These are phyloP conservation scores for Bauhinia variegata DNA, from an alignment of 306 rosid genomes.

Conservation along the genomic window DNA sequence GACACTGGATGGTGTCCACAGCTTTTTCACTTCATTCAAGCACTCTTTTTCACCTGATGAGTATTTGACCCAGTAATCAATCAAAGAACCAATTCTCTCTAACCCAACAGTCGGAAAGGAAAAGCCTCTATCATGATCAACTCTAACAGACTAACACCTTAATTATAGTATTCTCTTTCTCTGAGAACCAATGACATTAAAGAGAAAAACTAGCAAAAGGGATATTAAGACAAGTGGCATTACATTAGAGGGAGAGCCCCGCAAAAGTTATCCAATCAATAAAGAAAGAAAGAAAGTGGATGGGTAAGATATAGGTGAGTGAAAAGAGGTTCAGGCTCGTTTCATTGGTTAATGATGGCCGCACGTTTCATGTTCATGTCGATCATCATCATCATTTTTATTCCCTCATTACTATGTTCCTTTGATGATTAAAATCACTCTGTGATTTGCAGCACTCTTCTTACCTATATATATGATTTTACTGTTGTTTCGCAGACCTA, in stretches of 20 bases:
- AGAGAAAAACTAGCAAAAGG: no score
- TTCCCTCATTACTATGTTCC: conserved; percentile 44
- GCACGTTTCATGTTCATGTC: conserved; percentile 62
- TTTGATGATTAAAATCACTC: conserved; percentile 39
- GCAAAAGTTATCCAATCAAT: conserved; percentile 32
- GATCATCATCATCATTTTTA: conserved; percentile 46
- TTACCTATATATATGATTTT: not conserved
- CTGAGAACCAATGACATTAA: no score
- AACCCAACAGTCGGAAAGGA: not conserved
- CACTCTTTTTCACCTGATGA: conserved; percentile 46
- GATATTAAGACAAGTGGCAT: not conserved
- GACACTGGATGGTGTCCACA: conserved; percentile 52
- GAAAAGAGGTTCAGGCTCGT: conserved; percentile 30
- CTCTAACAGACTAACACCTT: no score
- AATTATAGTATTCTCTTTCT: no score
- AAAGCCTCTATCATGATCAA: not conserved
- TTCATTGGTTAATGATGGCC: conserved; percentile 80
- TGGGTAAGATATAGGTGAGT: conserved; percentile 14
- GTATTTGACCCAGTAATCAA: not conserved
- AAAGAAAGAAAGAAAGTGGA: conserved; percentile 25
- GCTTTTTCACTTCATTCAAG: conserved; percentile 58
- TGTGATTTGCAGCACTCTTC: conserved; percentile 31
- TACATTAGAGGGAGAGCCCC: conserved; percentile 42
- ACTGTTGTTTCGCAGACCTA: conserved; percentile 29
- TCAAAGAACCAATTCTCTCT: no score